Conservation (phyloP, 192 early-diverging fungal species). For the Backusella macrospora region DNA sequence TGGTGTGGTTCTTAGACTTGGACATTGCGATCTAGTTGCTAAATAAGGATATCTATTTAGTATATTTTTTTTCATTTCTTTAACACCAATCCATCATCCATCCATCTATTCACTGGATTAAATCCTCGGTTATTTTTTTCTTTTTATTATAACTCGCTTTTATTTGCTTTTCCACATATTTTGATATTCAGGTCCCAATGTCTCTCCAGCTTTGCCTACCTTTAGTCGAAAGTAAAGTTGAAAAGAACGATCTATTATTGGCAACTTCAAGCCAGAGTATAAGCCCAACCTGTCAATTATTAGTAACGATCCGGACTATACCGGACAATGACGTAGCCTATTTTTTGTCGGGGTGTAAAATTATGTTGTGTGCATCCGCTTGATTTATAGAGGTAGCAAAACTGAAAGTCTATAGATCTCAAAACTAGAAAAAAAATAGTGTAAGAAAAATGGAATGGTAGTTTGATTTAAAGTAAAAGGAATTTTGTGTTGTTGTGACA, state of each 20-base stretch:
- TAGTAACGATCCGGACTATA: background rate
- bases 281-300: slow-evolving; percentile 4
- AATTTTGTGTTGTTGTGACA: no score
- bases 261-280: background rate
- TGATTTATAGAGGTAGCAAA: no score
- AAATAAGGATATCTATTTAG: background rate
- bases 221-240: slow-evolving; percentile 18
- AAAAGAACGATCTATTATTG: slow-evolving; percentile 16
- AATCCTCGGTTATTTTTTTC: background rate
- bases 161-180: background rate
- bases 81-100: background rate
- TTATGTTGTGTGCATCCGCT: no score
- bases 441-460: no score
- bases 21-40: slow-evolving; percentile 56
- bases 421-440: no score
- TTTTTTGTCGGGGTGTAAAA: background rate
- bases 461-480: no score
- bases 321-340: background rate
- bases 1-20: slow-evolving; percentile 99
- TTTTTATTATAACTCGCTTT: background rate
- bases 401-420: no score
- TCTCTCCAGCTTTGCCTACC: background rate
- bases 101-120: background rate
- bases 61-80: background rate
- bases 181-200: background rate